These are phyloP conservation scores for Zizania latifolia DNA, from an alignment of 176 grass and related monocot genomes.

Conservation along the genomic window DNA sequence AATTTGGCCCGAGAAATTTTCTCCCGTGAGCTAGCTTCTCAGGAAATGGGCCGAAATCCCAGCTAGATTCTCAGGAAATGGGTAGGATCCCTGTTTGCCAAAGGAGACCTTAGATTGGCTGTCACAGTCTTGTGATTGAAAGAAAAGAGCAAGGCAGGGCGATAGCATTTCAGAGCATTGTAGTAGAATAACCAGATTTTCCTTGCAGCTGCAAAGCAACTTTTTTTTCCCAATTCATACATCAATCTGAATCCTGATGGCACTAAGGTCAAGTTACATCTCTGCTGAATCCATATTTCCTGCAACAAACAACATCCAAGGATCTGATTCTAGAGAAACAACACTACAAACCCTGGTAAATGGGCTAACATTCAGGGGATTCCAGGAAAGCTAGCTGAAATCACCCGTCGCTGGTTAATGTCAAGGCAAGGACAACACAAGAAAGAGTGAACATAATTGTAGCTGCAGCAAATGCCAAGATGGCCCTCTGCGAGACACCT, in stretches of 20 bases:
- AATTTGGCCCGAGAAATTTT: too few relatives aligned
- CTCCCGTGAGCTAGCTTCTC: too few relatives aligned
- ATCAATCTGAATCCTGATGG: neutral
- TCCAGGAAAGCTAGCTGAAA: neutral
- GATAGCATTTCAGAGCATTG: neutral
- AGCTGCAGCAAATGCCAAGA: constrained; percentile 54
- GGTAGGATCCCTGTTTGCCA: too few relatives aligned
- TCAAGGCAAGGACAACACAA: constrained; percentile 63
- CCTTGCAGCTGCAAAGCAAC: neutral
- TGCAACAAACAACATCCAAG: neutral
- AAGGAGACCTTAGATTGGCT: too few relatives aligned
- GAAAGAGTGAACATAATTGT: constrained; percentile 53
- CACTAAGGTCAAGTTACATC: neutral
- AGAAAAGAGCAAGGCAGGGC: neutral
- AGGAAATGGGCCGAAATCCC: too few relatives aligned
- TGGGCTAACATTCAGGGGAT: neutral
- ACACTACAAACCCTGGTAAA: neutral
- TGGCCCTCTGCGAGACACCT: constrained; percentile 41
- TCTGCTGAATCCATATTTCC: neutral
- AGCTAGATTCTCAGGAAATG: too few relatives aligned
- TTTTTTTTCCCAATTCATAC: neutral
- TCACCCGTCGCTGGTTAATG: constrained; percentile 73
- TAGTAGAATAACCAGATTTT: neutral
- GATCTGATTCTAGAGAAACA: neutral
- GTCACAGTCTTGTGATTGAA: neutral